These are phyloP conservation scores for Truncatella angustata DNA, from an alignment of 2,329 filamentous ascomycete species.

Conservation along the genomic window DNA sequence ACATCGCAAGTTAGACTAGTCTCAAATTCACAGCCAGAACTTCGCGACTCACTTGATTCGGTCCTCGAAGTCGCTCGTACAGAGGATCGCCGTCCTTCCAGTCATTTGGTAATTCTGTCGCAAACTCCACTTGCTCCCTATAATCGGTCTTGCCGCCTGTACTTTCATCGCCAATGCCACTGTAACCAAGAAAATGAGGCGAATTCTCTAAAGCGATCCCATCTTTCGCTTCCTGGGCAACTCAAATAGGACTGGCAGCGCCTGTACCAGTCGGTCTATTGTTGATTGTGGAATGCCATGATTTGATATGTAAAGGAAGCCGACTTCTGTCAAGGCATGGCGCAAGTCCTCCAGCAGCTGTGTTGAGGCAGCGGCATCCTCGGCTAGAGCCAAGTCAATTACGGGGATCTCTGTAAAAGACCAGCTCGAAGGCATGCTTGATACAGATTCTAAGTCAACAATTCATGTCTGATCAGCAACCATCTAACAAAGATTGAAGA, in stretches of 20 bases:
- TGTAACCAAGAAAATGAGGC: constrained; percentile 61
- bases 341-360: constrained; percentile 41
- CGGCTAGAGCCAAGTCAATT: constrained; percentile 45
- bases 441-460: no score
- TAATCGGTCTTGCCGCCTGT: constrained; percentile 51
- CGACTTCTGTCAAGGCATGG: constrained; percentile 46
- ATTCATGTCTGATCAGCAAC: no score
- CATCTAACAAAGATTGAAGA: no score
- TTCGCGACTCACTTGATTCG: constrained; percentile 45
- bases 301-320: constrained; percentile 52
- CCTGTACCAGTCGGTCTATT: constrained; percentile 35
- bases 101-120: constrained; percentile 47
- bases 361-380: constrained; percentile 30
- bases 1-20: neutral
- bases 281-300: constrained; percentile 40
- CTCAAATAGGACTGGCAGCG: constrained; percentile 43
- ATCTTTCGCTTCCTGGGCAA: constrained; percentile 36
- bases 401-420: constrained; percentile 43
- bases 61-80: constrained; percentile 44
- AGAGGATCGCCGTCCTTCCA: constrained; percentile 33
- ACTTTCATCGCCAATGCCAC: constrained; percentile 51
- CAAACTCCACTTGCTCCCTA: constrained; percentile 60
- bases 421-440: neutral
- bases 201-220: constrained; percentile 47
- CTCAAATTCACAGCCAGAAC: neutral